Base-by-base conservation (phyloP, 2,329 filamentous ascomycete species). In the Cryoendolithus antarcticus region DNA sequence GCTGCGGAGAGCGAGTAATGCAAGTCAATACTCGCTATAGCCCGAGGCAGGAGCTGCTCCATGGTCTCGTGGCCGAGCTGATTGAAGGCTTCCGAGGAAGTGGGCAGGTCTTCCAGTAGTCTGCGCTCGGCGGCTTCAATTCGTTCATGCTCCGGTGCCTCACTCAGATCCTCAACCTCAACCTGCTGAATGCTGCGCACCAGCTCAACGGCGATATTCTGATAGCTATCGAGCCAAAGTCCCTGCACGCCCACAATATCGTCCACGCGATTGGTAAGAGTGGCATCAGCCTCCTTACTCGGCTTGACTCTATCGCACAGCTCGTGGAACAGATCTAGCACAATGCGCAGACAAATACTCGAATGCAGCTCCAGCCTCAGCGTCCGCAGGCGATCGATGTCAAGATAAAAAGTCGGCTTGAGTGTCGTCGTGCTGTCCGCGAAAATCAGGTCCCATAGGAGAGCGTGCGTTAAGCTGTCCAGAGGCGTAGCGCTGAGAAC, bases 351-450 rank as follows among this genome's bases (percentile, higher is more conserved):
- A 43, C 67, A 68, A 43, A 76, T 63, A 7, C 69, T 50, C 44
- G 70, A 67, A 48, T 74, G 69, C 2, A 78, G 57, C 33, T 75
- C 70, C 2, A 59, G 53, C 33, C 68, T 66, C 21, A 79, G 54
- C n/a, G 61, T 54, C 44, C 64, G 65, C 6, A 80, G 57, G 15
- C 74, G 70, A 30, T 72, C 67, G 6, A 61, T 58, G 48, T 79
- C 74, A 34, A 77, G 66, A 33, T 69, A 64, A 51, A 78, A 75
- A 0, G 73, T 74, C 30, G 69, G 66, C 0, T 74, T 74, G 9
- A 71, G 60, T 24, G 62, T 57, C 1, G 64, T 62, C 13, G 73
- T 48, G 0, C 65, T 65, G 15, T 64, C 62, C 30, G 70, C 62
- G 39, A 74, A 63, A 3, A 68, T 44, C 31, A 60, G 44, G 28